Conservation (phyloP, 495 filamentous ascomycete genomes). For the Hypoxylon fuscum region DNA sequence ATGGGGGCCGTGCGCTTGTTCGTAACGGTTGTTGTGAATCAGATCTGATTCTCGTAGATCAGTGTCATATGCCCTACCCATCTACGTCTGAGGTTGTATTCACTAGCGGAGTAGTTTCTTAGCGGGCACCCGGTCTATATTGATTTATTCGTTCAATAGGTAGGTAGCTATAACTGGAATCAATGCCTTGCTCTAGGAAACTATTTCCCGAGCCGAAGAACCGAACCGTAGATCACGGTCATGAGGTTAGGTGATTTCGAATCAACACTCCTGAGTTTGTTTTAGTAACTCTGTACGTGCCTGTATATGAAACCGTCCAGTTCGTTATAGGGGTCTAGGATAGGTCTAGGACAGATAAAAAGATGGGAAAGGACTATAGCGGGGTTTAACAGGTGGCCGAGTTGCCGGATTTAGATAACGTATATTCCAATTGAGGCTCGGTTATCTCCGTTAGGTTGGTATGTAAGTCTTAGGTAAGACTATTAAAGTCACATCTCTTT, state of each 20-base stretch:
- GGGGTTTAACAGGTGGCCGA: constrained; percentile 21
- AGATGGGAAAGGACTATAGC: constrained; percentile 13
- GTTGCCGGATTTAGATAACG: constrained; percentile 12
- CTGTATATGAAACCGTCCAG: neutral
- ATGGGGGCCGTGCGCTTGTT: constrained; percentile 24
- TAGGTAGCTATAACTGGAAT: too few relatives aligned
- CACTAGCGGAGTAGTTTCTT: too few relatives aligned
- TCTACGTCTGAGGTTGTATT: too few relatives aligned
- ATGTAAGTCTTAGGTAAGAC: neutral
- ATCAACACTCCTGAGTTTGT: too few relatives aligned
- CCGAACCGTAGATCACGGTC: too few relatives aligned
- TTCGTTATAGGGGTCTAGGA: neutral
- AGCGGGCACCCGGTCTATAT: too few relatives aligned
- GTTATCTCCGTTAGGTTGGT: neutral
- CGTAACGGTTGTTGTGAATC: constrained; percentile 24
- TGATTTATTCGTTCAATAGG: too few relatives aligned
- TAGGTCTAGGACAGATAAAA: constrained; percentile 4
- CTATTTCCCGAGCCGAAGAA: too few relatives aligned
- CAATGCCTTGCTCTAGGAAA: too few relatives aligned
- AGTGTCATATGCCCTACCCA: constrained; percentile 15
- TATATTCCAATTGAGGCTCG: constrained; percentile 19
- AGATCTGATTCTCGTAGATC: constrained; percentile 18
- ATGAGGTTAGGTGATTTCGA: too few relatives aligned
- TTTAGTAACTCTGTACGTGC: too few relatives aligned
- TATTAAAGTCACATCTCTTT: neutral